These are phyloP conservation scores for Borealophlyctis nickersoniae DNA, from an alignment of 192 early-diverging fungal species.

Conservation along the genomic window DNA sequence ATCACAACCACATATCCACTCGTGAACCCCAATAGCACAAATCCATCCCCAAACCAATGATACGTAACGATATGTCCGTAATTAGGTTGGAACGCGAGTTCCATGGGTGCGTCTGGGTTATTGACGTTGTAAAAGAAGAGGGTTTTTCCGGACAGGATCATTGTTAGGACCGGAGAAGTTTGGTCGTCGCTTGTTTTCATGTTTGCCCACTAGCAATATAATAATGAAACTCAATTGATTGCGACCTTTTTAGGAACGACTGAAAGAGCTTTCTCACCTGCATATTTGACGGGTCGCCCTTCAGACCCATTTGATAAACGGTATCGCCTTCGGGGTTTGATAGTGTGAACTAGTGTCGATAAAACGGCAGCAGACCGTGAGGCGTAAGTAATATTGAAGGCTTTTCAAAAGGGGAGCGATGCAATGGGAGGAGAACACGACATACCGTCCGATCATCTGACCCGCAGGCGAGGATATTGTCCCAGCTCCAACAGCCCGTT, in stretches of 20 bases:
- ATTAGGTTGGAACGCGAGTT: constrained; percentile 48
- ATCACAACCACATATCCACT: constrained; percentile 47
- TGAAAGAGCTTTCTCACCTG: constrained; percentile 41
- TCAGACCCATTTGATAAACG: constrained; percentile 38
- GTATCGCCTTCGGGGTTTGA: constrained; percentile 52
- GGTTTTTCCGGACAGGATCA: constrained; percentile 37
- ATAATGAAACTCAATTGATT: not conserved
- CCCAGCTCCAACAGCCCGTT: constrained; percentile 36
- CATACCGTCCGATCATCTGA: constrained; percentile 48
- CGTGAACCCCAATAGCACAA: constrained; percentile 45
- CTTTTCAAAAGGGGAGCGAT: too few relatives aligned
- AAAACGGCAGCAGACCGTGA: constrained; percentile 3
- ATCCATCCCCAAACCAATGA: constrained; percentile 49
- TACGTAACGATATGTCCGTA: constrained; percentile 48
- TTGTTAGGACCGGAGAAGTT: constrained; percentile 32
- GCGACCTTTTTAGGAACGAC: not conserved
- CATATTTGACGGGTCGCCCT: constrained; percentile 45
- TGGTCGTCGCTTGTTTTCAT: constrained; percentile 17
- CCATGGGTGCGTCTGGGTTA: constrained; percentile 40
- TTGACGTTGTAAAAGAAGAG: constrained; percentile 44
- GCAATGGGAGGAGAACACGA: too few relatives aligned
- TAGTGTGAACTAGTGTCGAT: constrained; percentile 35
- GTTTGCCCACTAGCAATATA: constrained; percentile 25
- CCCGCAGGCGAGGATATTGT: constrained; percentile 44
- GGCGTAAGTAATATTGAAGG: too few relatives aligned